Base-by-base conservation (phyloP, 2,329 filamentous ascomycete genomes). In the Hypoxylon sp. region DNA sequence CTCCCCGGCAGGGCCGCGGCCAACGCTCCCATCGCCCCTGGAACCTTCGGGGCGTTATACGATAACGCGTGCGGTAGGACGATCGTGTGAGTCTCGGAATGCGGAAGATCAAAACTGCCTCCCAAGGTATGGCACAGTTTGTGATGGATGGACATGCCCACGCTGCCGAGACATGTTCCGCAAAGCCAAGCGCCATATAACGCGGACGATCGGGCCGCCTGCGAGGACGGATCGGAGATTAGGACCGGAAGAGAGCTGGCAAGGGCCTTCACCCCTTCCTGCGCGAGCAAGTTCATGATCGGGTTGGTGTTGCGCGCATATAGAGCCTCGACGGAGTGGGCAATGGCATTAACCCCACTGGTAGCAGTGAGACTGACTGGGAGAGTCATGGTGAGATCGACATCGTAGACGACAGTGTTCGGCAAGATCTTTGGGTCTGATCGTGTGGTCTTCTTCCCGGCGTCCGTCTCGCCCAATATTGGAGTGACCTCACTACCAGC, bases 111-210 rank as follows among this genome's bases (percentile, higher is more conserved):
- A 74, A 90, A 88, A 68, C 80, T 84, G 6, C 88, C 88, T 22
- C 87, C 88, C 1, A 90, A 78, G 0, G 85, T 85, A 71, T 90
- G 88, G 76, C 87, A 89, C 1, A 91, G 81, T 72, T 90, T 91
- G 75, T 90, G 88, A 71, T 90, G 88, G 13, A 90, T 80, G 2
- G 85, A 82, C 85, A 90, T 89, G 55, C 82, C 82, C 2, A 86
- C 84, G 60, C 78, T 83, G 5, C 87, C 87, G 0, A 89, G 79
- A 68, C 85, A 88, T 22, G 80, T 82, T 30, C 86, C 87, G 68
- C 86, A 89, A 1, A 90, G 82, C 86, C 86, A 90, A 37, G 88
- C 87, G 20, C 87, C 88, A 70, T 89, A 89, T 1, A 86, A 80
- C 13, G 86, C 87, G 2, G 74, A 74, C 2, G 80, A 81, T 2